Conservation (phyloP, 2,329 filamentous ascomycete genomes). For the Colletotrichum sansevieriae region DNA sequence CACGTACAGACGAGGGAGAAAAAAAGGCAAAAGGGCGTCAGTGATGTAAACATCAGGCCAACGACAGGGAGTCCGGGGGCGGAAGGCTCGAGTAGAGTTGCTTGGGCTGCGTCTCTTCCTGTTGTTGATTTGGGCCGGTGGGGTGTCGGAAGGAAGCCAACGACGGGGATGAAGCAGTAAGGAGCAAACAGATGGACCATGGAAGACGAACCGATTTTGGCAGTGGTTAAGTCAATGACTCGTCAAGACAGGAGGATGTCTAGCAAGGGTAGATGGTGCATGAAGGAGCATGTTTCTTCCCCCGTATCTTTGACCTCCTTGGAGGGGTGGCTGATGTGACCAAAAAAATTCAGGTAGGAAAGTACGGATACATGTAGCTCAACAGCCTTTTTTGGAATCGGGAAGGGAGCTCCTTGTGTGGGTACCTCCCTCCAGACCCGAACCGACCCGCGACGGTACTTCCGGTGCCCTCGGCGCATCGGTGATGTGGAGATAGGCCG, state of each 20-base stretch:
- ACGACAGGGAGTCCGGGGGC: slow-evolving; percentile 18
- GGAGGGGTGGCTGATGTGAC: background rate
- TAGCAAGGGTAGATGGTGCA: slow-evolving; percentile 13
- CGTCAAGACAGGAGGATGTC: background rate
- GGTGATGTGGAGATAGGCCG: slow-evolving; percentile 13
- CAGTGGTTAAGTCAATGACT: slow-evolving; percentile 7
- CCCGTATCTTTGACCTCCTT: slow-evolving; percentile 18
- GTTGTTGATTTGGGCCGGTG: slow-evolving; percentile 7
- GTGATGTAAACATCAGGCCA: slow-evolving; percentile 17
- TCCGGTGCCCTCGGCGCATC: background rate
- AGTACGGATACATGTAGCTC: background rate
- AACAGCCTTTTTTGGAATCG: background rate
- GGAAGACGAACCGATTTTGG: background rate
- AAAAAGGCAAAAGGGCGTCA: background rate
- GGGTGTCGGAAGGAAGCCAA: background rate
- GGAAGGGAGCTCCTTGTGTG: background rate
- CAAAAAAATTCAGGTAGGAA: background rate
- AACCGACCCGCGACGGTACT: background rate
- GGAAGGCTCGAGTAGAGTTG: slow-evolving; percentile 16
- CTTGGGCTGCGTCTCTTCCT: slow-evolving; percentile 7
- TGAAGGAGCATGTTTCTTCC: slow-evolving; percentile 1
- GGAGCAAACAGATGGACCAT: background rate
- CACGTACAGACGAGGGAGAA: background rate
- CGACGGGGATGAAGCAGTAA: slow-evolving; percentile 2
- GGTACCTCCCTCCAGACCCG: background rate